Base-by-base conservation (phyloP, 805 yeast species). In the Myxozyma neglecta region DNA sequence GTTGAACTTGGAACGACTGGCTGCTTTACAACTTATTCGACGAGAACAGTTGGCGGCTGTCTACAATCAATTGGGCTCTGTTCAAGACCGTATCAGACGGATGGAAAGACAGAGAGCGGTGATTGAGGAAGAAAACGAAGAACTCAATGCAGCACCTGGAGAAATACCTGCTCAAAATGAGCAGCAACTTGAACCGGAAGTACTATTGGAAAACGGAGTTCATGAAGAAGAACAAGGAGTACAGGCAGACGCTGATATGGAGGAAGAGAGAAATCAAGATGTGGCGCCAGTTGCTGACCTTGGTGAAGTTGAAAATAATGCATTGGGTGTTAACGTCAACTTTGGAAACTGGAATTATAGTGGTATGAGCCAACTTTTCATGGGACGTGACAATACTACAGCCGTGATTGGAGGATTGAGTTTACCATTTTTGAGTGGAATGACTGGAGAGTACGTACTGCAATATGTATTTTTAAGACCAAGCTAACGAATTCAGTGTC, bases 361-460 rank as follows among this genome's bases (percentile, higher is more conserved):
- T 7, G 37, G 46, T 6, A 43, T 40, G 10, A 16, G 36, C 16
- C 13, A 53, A 16, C 14, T 35, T 8, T 53, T 53, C 37, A 36
- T 40, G 49, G 48, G 48, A 29, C 57, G 57, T 13, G 57, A 44
- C 35, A 44, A 20, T 29, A 14, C 47, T 24, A 47, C 32, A 29
- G 37, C 53, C n/a, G 48, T 57, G 6, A 35, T 56, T 29, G 65
- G 64, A 9, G 66, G 61, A 13, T 49, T 63, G 11, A 39, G 50
- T 9, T 45, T 55, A 10, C 66, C 66, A 8, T n/a, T 49, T 8
- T 18, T 60, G 14, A 60, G 65, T 20, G 60, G 60, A 9, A 10
- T 53, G 13, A 37, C 63, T 9, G 64, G 60, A n/a, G 58, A 56
- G 64, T 60, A 53, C 5, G 64, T 52, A 5, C 40, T 16, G 10